Conservation (phyloP, 1,139 yeast species). For the Geotrichum phurueaensis region DNA sequence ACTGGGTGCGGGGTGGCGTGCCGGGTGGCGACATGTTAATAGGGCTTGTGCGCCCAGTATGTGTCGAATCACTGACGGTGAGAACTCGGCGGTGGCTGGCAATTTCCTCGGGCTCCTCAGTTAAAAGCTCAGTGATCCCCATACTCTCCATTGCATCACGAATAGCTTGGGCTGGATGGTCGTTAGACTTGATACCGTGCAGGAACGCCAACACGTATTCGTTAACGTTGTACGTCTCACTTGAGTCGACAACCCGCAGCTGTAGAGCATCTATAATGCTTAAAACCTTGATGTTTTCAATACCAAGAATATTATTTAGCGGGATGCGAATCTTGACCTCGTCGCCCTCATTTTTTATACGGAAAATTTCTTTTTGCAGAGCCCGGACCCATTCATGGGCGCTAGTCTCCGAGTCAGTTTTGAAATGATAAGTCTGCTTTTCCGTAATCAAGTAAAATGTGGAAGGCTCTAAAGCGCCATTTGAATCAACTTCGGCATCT, state of each 20-base stretch:
- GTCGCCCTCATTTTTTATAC: constrained; percentile 62
- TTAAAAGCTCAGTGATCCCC: neutral
- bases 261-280: constrained; percentile 47
- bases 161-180: constrained; percentile 13
- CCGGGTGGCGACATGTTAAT: constrained; percentile 7
- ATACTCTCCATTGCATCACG: constrained; percentile 13
- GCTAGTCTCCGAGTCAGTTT: constrained; percentile 63
- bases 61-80: neutral
- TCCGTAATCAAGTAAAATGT: constrained; percentile 43
- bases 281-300: constrained; percentile 48
- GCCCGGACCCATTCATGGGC: constrained; percentile 79
- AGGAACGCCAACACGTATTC: constrained; percentile 68
- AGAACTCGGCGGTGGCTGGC: constrained; percentile 3
- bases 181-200: constrained; percentile 11
- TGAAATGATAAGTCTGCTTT: constrained; percentile 55
- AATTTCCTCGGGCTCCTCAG: constrained; percentile 1
- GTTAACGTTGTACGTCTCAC: constrained; percentile 51
- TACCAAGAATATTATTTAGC: constrained; percentile 55
- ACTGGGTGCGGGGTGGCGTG: neutral
- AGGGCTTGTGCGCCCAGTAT: neutral
- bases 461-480: constrained; percentile 27
- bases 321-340: constrained; percentile 78
- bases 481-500: constrained; percentile 47
- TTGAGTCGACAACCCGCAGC: constrained; percentile 46
- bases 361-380: constrained; percentile 69